These are phyloP conservation scores for Colletotrichum camelliae DNA, from an alignment of 2,329 filamentous ascomycete genomes.

Conservation along the genomic window DNA sequence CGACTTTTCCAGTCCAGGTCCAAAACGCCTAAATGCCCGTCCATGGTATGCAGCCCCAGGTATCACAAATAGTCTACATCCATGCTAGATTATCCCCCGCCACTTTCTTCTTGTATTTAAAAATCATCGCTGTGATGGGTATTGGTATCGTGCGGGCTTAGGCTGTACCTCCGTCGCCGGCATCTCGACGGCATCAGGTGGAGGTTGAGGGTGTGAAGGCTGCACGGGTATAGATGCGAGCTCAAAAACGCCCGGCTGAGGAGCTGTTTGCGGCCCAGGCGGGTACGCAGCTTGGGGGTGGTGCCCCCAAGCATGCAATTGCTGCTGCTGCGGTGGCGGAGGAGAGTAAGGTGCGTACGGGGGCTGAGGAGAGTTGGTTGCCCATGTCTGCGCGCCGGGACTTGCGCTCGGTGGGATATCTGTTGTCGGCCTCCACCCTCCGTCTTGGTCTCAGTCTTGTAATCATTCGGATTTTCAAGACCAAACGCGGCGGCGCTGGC, in stretches of 20 bases:
- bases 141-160: neutral
- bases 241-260: conserved; percentile 18
- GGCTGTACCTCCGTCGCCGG: conserved; percentile 12
- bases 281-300: conserved; percentile 8
- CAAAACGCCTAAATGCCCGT: neutral
- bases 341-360: neutral
- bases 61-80: neutral
- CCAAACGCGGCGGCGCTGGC: neutral
- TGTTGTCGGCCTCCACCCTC: neutral
- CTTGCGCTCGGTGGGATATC: neutral
- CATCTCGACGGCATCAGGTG: conserved; percentile 18
- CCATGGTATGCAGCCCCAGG: neutral
- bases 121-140: neutral
- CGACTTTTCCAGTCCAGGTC: neutral
- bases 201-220: neutral
- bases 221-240: conserved; percentile 17
- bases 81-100: neutral
- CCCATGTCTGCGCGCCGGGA: conserved; percentile 16
- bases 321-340: neutral
- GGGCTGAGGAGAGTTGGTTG: neutral
- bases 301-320: conserved; percentile 2
- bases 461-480: neutral
- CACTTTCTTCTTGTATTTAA: neutral
- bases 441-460: conserved; percentile 2
- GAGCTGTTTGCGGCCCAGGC: neutral